These are phyloP conservation scores for Grigorovia jiainica DNA, from an alignment of 805 yeast genomes.

Conservation along the genomic window DNA sequence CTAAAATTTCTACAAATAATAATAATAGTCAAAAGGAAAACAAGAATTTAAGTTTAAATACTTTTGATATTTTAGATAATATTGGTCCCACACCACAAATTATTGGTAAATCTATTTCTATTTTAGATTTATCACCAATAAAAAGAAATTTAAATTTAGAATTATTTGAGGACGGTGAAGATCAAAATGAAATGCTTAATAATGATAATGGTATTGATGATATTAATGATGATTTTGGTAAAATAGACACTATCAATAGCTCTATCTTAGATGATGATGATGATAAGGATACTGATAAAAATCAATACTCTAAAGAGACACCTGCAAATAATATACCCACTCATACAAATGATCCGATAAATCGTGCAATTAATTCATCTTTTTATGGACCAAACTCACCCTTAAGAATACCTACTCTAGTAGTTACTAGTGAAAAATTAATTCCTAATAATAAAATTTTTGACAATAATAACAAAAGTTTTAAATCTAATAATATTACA, in stretches of 20 bases:
- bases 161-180: slow-evolving; percentile 4
- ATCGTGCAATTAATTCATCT: not conserved
- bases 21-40: no score
- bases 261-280: no score
- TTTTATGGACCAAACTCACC: slow-evolving; percentile 26
- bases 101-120: slow-evolving; percentile 63
- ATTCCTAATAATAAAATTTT: slow-evolving; percentile 1
- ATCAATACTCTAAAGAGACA: no score
- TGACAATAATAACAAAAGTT: no score
- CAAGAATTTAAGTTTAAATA: no score
- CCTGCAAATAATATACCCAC: no score
- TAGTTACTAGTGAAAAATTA: slow-evolving; percentile 23
- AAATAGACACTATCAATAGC: no score
- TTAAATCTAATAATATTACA: not conserved
- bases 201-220: no score
- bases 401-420: slow-evolving; percentile 13
- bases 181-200: not conserved
- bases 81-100: slow-evolving; percentile 86
- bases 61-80: not conserved
- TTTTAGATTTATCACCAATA: slow-evolving; percentile 45
- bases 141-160: slow-evolving; percentile 7
- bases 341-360: no score
- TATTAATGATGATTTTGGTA: not conserved
- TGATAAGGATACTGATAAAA: no score
- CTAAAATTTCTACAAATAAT: not conserved